These are phyloP conservation scores for Mycena capillaripes DNA, from an alignment of 768 basidiomycete species.

Conservation along the genomic window DNA sequence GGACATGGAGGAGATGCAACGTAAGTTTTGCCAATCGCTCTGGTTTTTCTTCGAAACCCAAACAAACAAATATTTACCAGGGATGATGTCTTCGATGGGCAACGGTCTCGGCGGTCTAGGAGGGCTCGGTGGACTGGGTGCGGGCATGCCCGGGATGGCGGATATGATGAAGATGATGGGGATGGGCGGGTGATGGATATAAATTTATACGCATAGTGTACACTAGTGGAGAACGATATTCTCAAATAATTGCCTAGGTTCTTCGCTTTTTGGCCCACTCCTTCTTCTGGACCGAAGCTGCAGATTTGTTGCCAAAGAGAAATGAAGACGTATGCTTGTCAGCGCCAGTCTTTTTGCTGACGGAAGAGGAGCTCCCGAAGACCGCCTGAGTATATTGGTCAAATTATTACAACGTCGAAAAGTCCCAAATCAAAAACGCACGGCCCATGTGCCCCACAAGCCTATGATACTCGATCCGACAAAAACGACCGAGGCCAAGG, in stretches of 20 bases:
- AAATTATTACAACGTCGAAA: background rate
- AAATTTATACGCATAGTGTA: constrained; percentile 21
- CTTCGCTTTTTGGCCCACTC: constrained; percentile 62
- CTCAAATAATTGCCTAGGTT: constrained; percentile 18
- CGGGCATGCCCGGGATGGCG: constrained; percentile 77
- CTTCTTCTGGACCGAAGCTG: constrained; percentile 75
- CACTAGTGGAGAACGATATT: constrained; percentile 28
- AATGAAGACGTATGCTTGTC: constrained; percentile 88
- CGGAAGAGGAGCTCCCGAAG: constrained; percentile 68
- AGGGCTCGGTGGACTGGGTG: constrained; percentile 59
- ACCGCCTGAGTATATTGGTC: constrained; percentile 58
- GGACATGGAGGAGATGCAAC: constrained; percentile 96
- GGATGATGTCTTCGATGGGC: constrained; percentile 93
- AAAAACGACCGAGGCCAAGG: constrained; percentile 67
- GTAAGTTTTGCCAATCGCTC: constrained; percentile 55
- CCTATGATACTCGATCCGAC: constrained; percentile 66
- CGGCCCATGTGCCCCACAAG: constrained; percentile 81
- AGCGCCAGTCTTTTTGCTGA: constrained; percentile 83
- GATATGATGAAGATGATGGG: constrained; percentile 94
- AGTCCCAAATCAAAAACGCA: constrained; percentile 51
- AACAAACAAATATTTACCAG: constrained; percentile 52
- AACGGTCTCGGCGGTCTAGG: constrained; percentile 69
- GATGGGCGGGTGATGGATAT: constrained; percentile 64
- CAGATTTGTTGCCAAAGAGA: constrained; percentile 80
- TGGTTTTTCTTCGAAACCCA: constrained; percentile 29